These are phyloP conservation scores for Bryoerythrophyllum caledonicum DNA, from an alignment of 225 moss, liverwort and hornwort species.

Conservation along the genomic window DNA sequence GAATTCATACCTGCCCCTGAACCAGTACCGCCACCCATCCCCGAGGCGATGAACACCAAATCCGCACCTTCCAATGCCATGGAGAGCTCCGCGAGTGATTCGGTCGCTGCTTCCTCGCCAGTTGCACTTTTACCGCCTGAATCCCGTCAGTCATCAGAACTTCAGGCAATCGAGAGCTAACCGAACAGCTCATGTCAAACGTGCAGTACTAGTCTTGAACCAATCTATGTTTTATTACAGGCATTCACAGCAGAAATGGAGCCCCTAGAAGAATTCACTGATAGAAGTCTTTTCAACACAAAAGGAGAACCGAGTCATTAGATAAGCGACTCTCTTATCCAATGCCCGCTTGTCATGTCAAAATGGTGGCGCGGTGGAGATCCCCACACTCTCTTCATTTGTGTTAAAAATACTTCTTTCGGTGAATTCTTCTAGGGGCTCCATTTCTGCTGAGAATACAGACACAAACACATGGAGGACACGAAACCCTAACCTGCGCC, in stretches of 20 bases:
- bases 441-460: too few species aligned
- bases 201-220: background rate
- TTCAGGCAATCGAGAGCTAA: conserved; percentile 11
- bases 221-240: background rate
- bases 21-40: conserved; percentile 84
- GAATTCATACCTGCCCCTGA: conserved; percentile 68
- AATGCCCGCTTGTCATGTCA: too few species aligned
- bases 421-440: too few species aligned
- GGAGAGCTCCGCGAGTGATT: conserved; percentile 83
- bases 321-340: too few species aligned
- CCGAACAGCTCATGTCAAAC: conserved; percentile 2
- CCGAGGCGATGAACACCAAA: conserved; percentile 78
- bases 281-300: too few species aligned
- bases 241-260: too few species aligned
- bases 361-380: too few species aligned
- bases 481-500: conserved; percentile 56
- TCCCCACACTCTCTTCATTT: too few species aligned
- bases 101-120: conserved; percentile 80
- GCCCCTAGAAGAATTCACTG: too few species aligned
- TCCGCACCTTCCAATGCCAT: conserved; percentile 86
- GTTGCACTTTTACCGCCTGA: conserved; percentile 66
- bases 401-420: too few species aligned
- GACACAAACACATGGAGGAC: background rate
- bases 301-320: too few species aligned
- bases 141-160: conserved; percentile 14